Conservation (phyloP, 371 early-diverging fungal genomes). For the Mortierella sp. region DNA sequence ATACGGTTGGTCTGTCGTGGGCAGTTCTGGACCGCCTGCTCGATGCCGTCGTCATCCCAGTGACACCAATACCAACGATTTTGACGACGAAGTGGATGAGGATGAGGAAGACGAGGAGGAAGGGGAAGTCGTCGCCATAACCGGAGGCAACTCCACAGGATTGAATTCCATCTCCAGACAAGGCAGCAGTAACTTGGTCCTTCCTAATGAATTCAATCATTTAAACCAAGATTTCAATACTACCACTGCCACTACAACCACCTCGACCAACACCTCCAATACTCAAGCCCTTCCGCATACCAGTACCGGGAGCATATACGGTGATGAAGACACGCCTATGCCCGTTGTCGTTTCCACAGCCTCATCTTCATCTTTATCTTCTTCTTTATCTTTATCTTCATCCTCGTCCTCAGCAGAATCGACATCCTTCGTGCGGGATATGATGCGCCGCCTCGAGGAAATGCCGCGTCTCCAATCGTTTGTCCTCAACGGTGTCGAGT, state of each 20-base stretch:
- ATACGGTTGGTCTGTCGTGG: background rate
- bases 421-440: background rate
- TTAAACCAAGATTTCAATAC: background rate
- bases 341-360: background rate
- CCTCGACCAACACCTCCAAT: background rate
- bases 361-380: background rate
- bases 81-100: background rate
- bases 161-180: background rate
- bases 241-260: background rate
- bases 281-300: background rate
- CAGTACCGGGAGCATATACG: background rate
- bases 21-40: background rate
- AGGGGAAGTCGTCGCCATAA: background rate
- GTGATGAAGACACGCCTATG: background rate
- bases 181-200: background rate
- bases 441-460: background rate
- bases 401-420: background rate
- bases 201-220: background rate
- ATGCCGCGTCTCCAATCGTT: slow-evolving; percentile 8
- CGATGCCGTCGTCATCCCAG: background rate
- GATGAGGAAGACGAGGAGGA: background rate
- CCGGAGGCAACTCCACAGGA: background rate
- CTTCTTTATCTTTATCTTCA: background rate
- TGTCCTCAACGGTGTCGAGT: slow-evolving; percentile 9
- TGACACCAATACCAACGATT: background rate